These are phyloP conservation scores for Smallanthus sonchifolius DNA, from an alignment of 129 eudicot genomes.

Conservation along the genomic window DNA sequence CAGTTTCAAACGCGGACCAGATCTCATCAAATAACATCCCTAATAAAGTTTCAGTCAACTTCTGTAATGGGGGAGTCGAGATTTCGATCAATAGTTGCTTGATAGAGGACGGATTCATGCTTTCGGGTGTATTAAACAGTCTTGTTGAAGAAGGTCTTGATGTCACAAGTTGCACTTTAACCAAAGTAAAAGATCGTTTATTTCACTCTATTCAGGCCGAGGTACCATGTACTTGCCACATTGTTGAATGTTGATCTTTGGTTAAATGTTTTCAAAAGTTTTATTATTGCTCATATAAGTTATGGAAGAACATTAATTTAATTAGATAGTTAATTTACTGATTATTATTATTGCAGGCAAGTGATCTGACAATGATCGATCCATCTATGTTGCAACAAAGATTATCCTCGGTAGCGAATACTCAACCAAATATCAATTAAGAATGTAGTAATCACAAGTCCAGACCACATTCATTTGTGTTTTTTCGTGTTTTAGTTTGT, in stretches of 20 bases:
- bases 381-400: conserved; percentile 36
- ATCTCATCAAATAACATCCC: neutral
- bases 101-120: conserved; percentile 27
- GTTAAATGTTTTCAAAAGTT: neutral
- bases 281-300: neutral
- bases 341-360: conserved; percentile 33
- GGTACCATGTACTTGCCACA: conserved; percentile 11
- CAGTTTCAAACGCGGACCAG: neutral
- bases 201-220: conserved; percentile 28
- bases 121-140: conserved; percentile 35
- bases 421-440: conserved; percentile 1
- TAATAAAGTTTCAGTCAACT: conserved; percentile 37
- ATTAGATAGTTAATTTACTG: neutral
- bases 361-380: conserved; percentile 20
- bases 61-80: conserved; percentile 36
- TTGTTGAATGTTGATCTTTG: neutral
- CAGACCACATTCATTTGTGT: neutral
- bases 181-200: conserved; percentile 31
- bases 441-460: neutral
- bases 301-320: neutral
- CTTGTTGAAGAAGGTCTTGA: conserved; percentile 37
- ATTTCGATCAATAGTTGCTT: conserved; percentile 38
- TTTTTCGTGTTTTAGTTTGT: conserved; percentile 8
- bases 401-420: conserved; percentile 14
- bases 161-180: conserved; percentile 25